Base-by-base conservation (phyloP, 2,329 filamentous ascomycete species). In the Ciborinia camelliae region DNA sequence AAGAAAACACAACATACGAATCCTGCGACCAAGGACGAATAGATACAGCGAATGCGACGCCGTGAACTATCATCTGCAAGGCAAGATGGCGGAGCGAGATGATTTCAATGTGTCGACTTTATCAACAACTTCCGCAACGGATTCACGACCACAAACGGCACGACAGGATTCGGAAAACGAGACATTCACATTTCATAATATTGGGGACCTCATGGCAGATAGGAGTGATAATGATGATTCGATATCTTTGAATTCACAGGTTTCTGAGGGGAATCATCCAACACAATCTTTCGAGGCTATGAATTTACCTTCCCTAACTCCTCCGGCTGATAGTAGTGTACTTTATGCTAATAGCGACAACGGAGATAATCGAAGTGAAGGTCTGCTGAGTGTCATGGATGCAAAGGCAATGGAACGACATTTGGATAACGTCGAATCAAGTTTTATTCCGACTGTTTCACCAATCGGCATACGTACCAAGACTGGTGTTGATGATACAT, bases 371-470 rank as follows among this genome's bases (percentile, higher is more conserved):
- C 63, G 63, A 39, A 71, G 68, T 59, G 72, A 73, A 59, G 68
- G 63, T 30, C 59, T 69, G 52, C 48, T 69, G 45, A 70, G 73
- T 59, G 64, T 65, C 6, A 48, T 76, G 59, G 73, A 76, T 61
- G 75, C 75, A 62, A 70, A 60, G 39, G 73, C 71, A 30, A 73
- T 77, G 73, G 70, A 73, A 43, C 72, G 69, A 41, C 85, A 88
- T 71, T 75, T 89, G 26, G 80, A 83, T 70, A 86, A 89, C 71
- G 81, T 88, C 67, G 86, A 89, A 72, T 88, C 86, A 41, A 89
- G 86, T 76, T 89, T 89, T 71, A 73, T 86, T 63, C 82, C 84
- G 2, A 80, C 81, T 7, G 73, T 84, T 7, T 88, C 86, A 9
- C 85, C 86, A 15, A 80, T 87, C 54, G 80, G 71, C 20, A 79